Base-by-base conservation (phyloP, 441 rosid genomes). In the Corymbia citriodora region DNA sequence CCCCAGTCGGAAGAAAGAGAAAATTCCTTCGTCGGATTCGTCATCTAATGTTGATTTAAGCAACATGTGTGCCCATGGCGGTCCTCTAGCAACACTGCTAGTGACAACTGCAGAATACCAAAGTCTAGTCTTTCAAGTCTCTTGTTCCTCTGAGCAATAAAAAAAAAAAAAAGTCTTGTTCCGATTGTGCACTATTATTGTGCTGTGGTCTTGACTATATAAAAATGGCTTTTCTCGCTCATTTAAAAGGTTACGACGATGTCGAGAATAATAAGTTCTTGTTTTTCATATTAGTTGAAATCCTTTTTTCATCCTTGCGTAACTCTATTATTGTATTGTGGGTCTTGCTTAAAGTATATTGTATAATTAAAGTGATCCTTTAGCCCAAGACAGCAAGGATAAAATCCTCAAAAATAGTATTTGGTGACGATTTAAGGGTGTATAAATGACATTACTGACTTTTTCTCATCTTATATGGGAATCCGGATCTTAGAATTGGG, bases 41-140 rank as follows among this genome's bases (percentile, higher is more conserved):
- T 29, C 70, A 13, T 63, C 33, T 63, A 63, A 63, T 63, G 9
- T 29, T 7, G 0, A 59, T 59, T 29, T 59, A 0, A 59, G 63
- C 63, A 59, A 23, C 63, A 23, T 9, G 14, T 2, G 63, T 5
- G 5, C 29, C 14, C 2, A 59, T 59, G 63, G 63, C 63, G 0
- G 29, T 23, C 29, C 63, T 0, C 0, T 57, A 13, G 6, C 10
- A 33, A 63, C 36, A 14, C 9, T 2, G 1, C 16, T 63, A 0
- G 70, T 6, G 17, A 63, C 33, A 2, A 29, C 18, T 63, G 0
- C 40, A 2, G 16, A 14, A 36, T 19, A 19, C 0, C 82, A 18
- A 36, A 36, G 29, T 21, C 83, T 74, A 25, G 81, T 18, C 12
- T 18, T 72, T 40, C 29, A 11, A 19, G 16, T 72, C 27, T 36